Evolutionary conservation across 208 protist species (phyloP), one percentile per base, ranked within the genome.

Genomic region (Leptomonas seymouri): DNA sequence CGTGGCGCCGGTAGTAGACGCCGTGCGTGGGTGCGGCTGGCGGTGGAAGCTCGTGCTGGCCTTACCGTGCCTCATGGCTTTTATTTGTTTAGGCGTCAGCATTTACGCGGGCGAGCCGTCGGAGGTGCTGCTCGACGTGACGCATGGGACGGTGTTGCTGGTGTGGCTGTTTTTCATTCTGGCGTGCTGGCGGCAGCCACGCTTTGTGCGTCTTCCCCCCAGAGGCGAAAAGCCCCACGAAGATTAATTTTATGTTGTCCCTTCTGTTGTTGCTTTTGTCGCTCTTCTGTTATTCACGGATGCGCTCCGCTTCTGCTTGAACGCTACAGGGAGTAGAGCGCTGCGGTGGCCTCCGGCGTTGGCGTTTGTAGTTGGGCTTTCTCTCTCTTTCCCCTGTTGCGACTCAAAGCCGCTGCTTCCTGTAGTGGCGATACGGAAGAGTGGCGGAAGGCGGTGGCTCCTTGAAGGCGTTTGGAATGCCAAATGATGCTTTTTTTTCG

Each of bases 1-100:
- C 45, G 71, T 88, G 28, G 46, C 76, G 30, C 85, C 87, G 12
- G 80, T 87, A 41, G 54, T 95, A 28, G 87, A 93, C 62, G 63
- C 58, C 14, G 59, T 87, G 31, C 58, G 73, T 12, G 50, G 69
- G 14, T 58, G 65, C 6, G 66, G 81, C 14, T 64, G 62, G 53
- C 65, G 58, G 21, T 89, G 85, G 83, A 75, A 66, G 25, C 64
- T 81, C 30, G 16, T 84, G 21, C 36, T 88, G 28, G 79, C 66
- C 4, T 16, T 89, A 20, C 83, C 84, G 2, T 56, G 78, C 31
- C 20, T 86, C 27, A 7, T 68, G 20, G 79, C 75, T 16, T 57
- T 46, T 30, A 44, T 58, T 6, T 68, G 59, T 12, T 65, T 86
- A 30, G 62, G 46, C 28, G 50, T 71, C 20, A 78, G 65, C 25